Evolutionary conservation across 192 early-diverging fungal species (phyloP).

Genomic region (Backusella sp.): DNA sequence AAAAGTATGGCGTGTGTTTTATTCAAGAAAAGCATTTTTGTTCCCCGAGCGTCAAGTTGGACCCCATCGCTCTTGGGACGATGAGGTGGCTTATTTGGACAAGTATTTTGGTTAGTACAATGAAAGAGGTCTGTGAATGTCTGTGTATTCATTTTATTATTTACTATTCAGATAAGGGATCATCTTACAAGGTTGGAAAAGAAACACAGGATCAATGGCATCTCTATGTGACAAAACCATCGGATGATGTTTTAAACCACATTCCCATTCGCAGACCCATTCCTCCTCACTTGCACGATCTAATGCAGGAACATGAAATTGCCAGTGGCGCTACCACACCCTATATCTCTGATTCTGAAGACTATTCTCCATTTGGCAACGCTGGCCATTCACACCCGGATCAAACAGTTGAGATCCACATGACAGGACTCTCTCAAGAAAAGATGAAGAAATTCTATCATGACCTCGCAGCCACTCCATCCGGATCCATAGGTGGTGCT

Average conservation of each 20-base stretch:
- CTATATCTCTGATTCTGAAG: slow-evolving; percentile 19
- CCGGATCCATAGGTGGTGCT: slow-evolving; percentile 62
- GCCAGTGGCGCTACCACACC: slow-evolving; percentile 25
- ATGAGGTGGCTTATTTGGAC: slow-evolving; percentile 80
- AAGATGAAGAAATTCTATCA: slow-evolving; percentile 80
- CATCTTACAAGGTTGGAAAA: slow-evolving; percentile 90
- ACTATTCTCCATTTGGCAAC: slow-evolving; percentile 31
- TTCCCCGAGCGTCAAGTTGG: slow-evolving; percentile 89
- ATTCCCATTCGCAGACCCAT: not conserved
- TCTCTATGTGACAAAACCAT: slow-evolving; percentile 81
- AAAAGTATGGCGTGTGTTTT: slow-evolving; percentile 83
- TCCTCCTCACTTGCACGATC: not conserved
- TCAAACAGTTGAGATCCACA: slow-evolving; percentile 94
- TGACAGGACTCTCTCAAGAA: slow-evolving; percentile 85
- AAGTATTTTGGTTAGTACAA: slow-evolving; percentile 52
- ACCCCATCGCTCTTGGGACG: slow-evolving; percentile 89
- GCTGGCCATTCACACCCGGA: slow-evolving; percentile 52
- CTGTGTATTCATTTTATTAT: not conserved
- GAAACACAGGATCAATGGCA: slow-evolving; percentile 96
- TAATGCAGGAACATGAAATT: slow-evolving; percentile 9
- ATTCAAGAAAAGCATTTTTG: slow-evolving; percentile 96
- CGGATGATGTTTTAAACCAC: slow-evolving; percentile 42
- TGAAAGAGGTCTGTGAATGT: not conserved
- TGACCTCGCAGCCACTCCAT: slow-evolving; percentile 47
- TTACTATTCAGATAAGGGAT: slow-evolving; percentile 49